phyloP scores from a whole-genome alignment of 2,329 filamentous ascomycete species.

The Leptographium galeiforme region DNA sequence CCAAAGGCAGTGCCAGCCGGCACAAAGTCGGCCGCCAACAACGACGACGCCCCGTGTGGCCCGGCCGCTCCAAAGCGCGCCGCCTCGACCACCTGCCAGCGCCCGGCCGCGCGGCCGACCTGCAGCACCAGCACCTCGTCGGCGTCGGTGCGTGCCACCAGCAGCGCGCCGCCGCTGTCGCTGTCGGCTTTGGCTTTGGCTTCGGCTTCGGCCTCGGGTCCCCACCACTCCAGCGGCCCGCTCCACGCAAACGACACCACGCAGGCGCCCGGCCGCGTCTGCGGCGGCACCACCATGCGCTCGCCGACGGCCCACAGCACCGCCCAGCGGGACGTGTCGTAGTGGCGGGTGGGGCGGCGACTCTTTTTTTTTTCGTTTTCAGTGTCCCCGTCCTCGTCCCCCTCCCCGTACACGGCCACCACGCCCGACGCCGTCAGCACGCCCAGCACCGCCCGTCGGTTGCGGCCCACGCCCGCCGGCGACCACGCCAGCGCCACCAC shows the following conservation, averaged over 20 bases:
- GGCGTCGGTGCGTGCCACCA: constrained; percentile 38
- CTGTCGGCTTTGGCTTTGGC: too few species aligned
- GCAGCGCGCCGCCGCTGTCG: constrained; percentile 26
- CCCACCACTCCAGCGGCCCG: constrained; percentile 17
- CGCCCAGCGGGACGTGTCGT: constrained; percentile 32
- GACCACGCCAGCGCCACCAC: constrained; percentile 42
- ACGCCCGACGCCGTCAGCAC: constrained; percentile 36
- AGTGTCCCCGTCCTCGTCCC: constrained; percentile 10
- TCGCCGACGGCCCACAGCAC: constrained; percentile 44
- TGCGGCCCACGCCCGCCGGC: constrained; percentile 41
- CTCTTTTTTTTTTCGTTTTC: neutral
- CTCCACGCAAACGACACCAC: constrained; percentile 41
- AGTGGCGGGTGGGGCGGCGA: neutral
- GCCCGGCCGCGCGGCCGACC: constrained; percentile 19
- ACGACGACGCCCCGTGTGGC: constrained; percentile 23
- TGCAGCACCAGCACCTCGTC: constrained; percentile 37
- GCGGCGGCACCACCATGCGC: constrained; percentile 32
- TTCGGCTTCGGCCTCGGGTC: too few species aligned
- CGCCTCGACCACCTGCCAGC: constrained; percentile 38
- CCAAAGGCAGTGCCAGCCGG: constrained; percentile 35
- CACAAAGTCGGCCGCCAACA: constrained; percentile 29
- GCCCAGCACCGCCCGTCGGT: constrained; percentile 36
- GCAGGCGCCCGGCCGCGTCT: constrained; percentile 26
- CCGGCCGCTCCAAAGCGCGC: constrained; percentile 33
- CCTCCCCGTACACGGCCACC: constrained; percentile 38